A percentile compares a stretch with the other conserved stretches of the same genome.
Conservation (phyloP, 1,139 yeast species). For the Sugiyamaella grinbergsii region DNA sequence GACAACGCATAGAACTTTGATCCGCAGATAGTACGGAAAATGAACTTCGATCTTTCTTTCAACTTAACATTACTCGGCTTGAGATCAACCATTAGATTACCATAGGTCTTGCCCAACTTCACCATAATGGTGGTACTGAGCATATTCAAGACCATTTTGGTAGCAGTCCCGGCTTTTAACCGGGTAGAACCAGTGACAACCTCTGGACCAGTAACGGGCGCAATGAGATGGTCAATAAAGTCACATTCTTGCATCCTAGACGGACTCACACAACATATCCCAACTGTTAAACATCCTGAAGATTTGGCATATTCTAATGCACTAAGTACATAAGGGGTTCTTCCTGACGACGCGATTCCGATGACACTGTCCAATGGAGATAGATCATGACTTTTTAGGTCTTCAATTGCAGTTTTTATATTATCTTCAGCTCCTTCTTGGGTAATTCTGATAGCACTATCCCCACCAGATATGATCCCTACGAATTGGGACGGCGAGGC, state of each 20-base stretch:
- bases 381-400: slow-evolving; percentile 27
- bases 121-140: slow-evolving; percentile 36
- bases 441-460: slow-evolving; percentile 37
- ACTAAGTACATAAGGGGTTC: slow-evolving; percentile 37
- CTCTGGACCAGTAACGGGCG: slow-evolving; percentile 37
- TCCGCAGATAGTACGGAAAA: slow-evolving; percentile 31
- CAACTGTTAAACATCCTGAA: slow-evolving; percentile 33
- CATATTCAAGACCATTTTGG: slow-evolving; percentile 37
- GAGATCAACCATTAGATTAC: slow-evolving; percentile 37
- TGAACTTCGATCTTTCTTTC: slow-evolving; percentile 31
- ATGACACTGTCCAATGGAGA: slow-evolving; percentile 33
- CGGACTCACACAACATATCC: slow-evolving; percentile 34
- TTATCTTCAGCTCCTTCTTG: slow-evolving; percentile 40
- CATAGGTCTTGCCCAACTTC: slow-evolving; percentile 35
- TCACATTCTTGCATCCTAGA: slow-evolving; percentile 29
- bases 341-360: slow-evolving; percentile 38
- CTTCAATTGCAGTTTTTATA: slow-evolving; percentile 25
- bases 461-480: slow-evolving; percentile 42
- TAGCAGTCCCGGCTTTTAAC: slow-evolving; percentile 38
- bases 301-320: slow-evolving; percentile 31
- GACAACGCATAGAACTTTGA: slow-evolving; percentile 18
- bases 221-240: slow-evolving; percentile 29
- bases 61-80: slow-evolving; percentile 33
- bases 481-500: slow-evolving; percentile 38
- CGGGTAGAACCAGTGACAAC: slow-evolving; percentile 37